phyloP scores from a whole-genome alignment of 371 early-diverging fungal species.

The Rhizomucor miehei region DNA sequence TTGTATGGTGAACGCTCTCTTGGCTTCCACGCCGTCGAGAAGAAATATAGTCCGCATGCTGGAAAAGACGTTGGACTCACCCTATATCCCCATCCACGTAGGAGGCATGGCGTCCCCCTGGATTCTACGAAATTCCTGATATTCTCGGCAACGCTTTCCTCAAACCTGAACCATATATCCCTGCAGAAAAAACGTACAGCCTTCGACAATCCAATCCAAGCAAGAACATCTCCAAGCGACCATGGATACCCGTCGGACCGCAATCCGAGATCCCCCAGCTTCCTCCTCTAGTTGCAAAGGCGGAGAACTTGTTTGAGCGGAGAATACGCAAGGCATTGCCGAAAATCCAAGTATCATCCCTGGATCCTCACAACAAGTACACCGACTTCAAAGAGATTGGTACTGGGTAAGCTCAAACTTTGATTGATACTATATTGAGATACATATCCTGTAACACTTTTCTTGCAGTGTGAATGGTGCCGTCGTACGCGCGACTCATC shows the following conservation, averaged over 20 bases:
- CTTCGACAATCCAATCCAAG: conserved; percentile 28
- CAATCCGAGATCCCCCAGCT: conserved; percentile 40
- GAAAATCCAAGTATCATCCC: conserved; percentile 31
- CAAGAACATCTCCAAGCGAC: conserved; percentile 43
- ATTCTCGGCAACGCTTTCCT: conserved; percentile 45
- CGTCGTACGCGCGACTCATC: conserved; percentile 38
- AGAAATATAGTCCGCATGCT: background rate
- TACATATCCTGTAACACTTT: conserved; percentile 1
- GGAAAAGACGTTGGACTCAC: no score
- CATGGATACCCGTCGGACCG: conserved; percentile 41
- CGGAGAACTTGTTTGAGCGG: conserved; percentile 41
- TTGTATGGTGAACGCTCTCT: background rate
- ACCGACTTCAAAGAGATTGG: conserved; percentile 47
- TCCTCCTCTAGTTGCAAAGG: conserved; percentile 30
- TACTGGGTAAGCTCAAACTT: conserved; percentile 37
- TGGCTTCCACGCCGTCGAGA: background rate
- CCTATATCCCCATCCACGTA: conserved; percentile 1
- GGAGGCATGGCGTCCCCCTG: conserved; percentile 45
- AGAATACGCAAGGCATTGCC: conserved; percentile 44
- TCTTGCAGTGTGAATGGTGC: conserved; percentile 46
- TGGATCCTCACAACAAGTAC: conserved; percentile 45
- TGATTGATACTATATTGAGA: background rate
- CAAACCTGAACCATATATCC: conserved; percentile 27
- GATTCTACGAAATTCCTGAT: conserved; percentile 45
- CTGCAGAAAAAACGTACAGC: conserved; percentile 19